Evolutionary conservation across 805 yeast genomes (phyloP), one percentile per base, ranked within the genome.

Genomic region (Cyberlindnera euphorbiiphila): DNA sequence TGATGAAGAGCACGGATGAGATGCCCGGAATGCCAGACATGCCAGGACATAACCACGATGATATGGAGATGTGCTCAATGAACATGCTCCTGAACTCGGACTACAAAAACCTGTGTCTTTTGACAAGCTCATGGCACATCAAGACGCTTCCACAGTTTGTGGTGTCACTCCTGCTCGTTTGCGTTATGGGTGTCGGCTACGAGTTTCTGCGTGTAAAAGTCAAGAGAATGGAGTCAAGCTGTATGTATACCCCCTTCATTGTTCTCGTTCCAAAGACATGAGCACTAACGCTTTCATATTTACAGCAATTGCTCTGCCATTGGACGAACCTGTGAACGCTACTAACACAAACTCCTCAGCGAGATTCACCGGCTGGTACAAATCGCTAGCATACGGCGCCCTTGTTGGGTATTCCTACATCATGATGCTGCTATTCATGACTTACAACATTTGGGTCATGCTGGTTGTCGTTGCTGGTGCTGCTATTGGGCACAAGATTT

Each of bases 371-470:
- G 32, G 43, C 21, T 41, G 65, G 30, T 60, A 59, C 34, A 64
- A 61, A 45, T 62, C 79, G 8, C 42, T 68, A 12, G 47, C 71
- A 25, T 83, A 83, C 53, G 88, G 81, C 1, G 42, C 74, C 9
- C 85, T 80, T 51, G 85, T 82, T 5, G 78, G 79, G 1, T 81
- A 77, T 51, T 78, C 87, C 4, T 81, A 82, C 51, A 62, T 78
- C 65, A 62, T 79, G 50, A 85, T 85, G 95, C 71, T 85, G 48
- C 74, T 86, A 0, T 85, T 85, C 50, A 85, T 85, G 95, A 83
- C 91, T 6, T 85, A 82, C 58, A 85, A 85, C 55, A 85, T 91
- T 10, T 85, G 89, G 89, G 71, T 79, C 23, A 84, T 85, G 93
- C 32, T 76, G 7, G 78, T 91, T 4, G 84, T 83, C 9, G 78